Evolutionary conservation across 1,284 basidiomycete genomes (phyloP).

Genomic region (Thelephora terrestris): DNA sequence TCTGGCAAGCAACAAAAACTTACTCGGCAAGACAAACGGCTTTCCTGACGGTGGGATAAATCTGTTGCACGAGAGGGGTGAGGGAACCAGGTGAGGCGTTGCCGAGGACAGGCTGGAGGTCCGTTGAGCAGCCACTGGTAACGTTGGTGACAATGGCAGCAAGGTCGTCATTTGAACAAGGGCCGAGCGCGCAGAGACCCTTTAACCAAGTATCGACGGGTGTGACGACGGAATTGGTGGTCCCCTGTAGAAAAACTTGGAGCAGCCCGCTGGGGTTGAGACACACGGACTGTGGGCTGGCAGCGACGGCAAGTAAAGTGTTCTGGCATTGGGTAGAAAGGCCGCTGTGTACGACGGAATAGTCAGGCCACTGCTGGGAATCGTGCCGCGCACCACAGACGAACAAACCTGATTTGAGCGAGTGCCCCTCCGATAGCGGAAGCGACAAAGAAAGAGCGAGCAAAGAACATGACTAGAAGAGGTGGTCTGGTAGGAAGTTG

Average conservation of each 20-base stretch:
- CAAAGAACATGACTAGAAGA: background rate
- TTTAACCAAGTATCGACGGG: constrained; percentile 49
- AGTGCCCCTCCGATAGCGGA: background rate
- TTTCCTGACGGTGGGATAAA: constrained; percentile 41
- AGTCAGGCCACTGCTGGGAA: background rate
- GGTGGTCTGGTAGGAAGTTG: background rate
- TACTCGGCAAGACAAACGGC: constrained; percentile 48
- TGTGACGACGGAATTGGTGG: constrained; percentile 36
- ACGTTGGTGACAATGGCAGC: constrained; percentile 36
- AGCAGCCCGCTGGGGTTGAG: constrained; percentile 40
- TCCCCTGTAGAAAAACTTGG: constrained; percentile 27
- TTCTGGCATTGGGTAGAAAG: constrained; percentile 30
- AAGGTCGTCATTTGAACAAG: constrained; percentile 51
- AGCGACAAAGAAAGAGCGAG: background rate
- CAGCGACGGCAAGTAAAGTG: constrained; percentile 26
- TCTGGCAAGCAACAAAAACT: constrained; percentile 16
- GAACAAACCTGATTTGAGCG: background rate
- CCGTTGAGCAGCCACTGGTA: constrained; percentile 40
- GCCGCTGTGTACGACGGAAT: constrained; percentile 11
- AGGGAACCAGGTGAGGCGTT: constrained; percentile 18
- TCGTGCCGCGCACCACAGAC: background rate
- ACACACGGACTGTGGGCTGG: constrained; percentile 39
- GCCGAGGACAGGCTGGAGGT: constrained; percentile 28
- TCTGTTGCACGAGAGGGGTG: constrained; percentile 29
- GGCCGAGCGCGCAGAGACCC: constrained; percentile 38